Evolutionary conservation across 352 stramenopile species (phyloP).

Genomic region (Globisporangium acanthophoron): DNA sequence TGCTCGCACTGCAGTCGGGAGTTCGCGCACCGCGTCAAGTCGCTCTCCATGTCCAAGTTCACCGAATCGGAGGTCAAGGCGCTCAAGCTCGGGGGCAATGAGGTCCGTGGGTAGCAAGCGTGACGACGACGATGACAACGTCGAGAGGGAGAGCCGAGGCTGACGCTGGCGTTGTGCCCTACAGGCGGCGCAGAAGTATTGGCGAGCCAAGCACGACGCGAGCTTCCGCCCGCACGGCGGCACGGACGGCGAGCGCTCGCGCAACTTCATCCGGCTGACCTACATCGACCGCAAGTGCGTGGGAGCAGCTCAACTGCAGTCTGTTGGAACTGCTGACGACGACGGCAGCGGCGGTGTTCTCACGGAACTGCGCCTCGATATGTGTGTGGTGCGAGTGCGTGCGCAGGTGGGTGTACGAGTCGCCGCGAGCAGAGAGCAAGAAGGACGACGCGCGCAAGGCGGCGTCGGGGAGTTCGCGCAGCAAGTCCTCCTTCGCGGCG

Average conservation of each 20-base stretch:
- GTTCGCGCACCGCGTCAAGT: slow-evolving; percentile 92
- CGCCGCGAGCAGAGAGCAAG: slow-evolving; percentile 39
- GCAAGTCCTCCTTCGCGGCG: slow-evolving; percentile 30
- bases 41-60: slow-evolving; percentile 93
- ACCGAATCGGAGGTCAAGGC: slow-evolving; percentile 89
- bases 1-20: slow-evolving; percentile 51
- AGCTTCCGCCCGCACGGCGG: slow-evolving; percentile 70
- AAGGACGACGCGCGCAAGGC: slow-evolving; percentile 31
- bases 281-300: slow-evolving; percentile 85
- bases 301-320: neutral
- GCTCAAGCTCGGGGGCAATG: slow-evolving; percentile 87
- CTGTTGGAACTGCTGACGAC: neutral
- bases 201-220: slow-evolving; percentile 75
- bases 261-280: slow-evolving; percentile 87
- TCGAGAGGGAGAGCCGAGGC: no score
- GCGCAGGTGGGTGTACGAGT: slow-evolving; percentile 74
- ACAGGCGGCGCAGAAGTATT: slow-evolving; percentile 82
- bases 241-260: slow-evolving; percentile 72
- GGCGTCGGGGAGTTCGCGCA: slow-evolving; percentile 19
- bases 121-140: no score
- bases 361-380: no score
- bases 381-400: neutral
- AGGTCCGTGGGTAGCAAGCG: slow-evolving; percentile 30
- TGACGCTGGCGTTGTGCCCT: neutral
- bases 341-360: no score